Evolutionary conservation across 768 basidiomycete species (phyloP).

Genomic region (Mycena vulgaris): DNA sequence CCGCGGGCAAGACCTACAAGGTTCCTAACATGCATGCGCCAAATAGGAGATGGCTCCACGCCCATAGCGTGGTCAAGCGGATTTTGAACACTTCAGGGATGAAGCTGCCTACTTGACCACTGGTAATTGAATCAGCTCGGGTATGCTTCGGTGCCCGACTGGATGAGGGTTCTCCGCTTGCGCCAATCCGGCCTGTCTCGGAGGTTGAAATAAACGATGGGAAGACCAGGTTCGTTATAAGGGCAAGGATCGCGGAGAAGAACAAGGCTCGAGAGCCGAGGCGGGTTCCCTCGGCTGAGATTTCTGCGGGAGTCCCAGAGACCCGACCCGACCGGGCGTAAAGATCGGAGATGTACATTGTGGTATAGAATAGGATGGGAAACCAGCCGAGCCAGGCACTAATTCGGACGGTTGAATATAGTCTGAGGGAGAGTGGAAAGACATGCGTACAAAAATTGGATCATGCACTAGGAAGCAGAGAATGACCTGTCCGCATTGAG

Average conservation of each 20-base stretch:
- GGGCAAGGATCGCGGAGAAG: slow-evolving; percentile 78
- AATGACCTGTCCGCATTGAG: background rate
- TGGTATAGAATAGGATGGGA: slow-evolving; percentile 90
- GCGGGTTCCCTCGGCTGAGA: slow-evolving; percentile 75
- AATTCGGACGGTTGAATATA: background rate
- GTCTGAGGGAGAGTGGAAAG: background rate
- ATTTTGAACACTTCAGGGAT: slow-evolving; percentile 63
- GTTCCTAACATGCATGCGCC: slow-evolving; percentile 85
- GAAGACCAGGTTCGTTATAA: slow-evolving; percentile 77
- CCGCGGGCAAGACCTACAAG: too few relatives aligned
- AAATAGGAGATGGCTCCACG: slow-evolving; percentile 81
- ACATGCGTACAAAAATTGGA: slow-evolving; percentile 81
- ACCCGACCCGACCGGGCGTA: slow-evolving; percentile 65
- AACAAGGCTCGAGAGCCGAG: slow-evolving; percentile 90
- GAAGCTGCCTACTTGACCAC: slow-evolving; percentile 28
- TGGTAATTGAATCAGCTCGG: background rate
- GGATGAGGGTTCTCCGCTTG: too few relatives aligned
- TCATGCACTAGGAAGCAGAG: slow-evolving; percentile 70
- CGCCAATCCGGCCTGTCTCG: background rate
- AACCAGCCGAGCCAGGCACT: slow-evolving; percentile 95
- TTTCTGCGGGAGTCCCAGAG: slow-evolving; percentile 48
- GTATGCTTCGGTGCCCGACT: slow-evolving; percentile 16
- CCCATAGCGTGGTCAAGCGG: slow-evolving; percentile 83
- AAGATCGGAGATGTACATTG: slow-evolving; percentile 90
- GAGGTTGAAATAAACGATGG: slow-evolving; percentile 73